Base-by-base conservation (phyloP, 2,329 filamentous ascomycete genomes). In the Thermoascus crustaceus region DNA sequence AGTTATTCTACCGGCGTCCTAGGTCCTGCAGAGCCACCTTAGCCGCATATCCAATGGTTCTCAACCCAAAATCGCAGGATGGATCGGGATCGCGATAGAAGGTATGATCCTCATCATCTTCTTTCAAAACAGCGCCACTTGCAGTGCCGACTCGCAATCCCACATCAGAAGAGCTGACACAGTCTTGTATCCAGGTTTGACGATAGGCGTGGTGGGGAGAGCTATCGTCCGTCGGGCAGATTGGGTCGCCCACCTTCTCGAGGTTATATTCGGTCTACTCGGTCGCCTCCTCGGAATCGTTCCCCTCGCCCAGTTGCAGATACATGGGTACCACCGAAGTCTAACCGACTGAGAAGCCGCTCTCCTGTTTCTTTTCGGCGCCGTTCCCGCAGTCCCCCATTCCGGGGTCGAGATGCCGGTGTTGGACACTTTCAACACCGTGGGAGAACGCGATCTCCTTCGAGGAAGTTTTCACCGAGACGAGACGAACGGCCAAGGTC, bases 51-150 rank as follows among this genome's bases (percentile, higher is more conserved):
- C n/a, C n/a, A n/a, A n/a, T n/a, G n/a, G n/a, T n/a, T n/a, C n/a
- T n/a, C n/a, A n/a, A n/a, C n/a, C n/a, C n/a, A n/a, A n/a, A n/a
- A n/a, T n/a, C n/a, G n/a, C n/a, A n/a, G n/a, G n/a, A n/a, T n/a
- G n/a, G n/a, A n/a, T n/a, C n/a, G n/a, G 48, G 61, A 63, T 52
- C 57, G 63, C 40, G 61, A 55, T 38, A 54, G 63, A 56, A 66
- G 63, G 63, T 66, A 45, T 41, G 57, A 49, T 38, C 7, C 22
- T 23, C 17, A 6, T 33, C 31, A 20, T 11, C 11, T 33, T 32
- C 18, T 21, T 16, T 13, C 19, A 8, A 21, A 26, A 17, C 26
- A 8, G 7, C 13, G 3, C 7, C 14, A 14, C n/a, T 4, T 29
- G 18, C 6, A 10, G 9, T 29, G 7, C 8, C n/a, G n/a, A n/a